Evolutionary conservation across 2,329 filamentous ascomycete genomes (phyloP), one percentile per base, ranked within the genome.

Genomic region (Lachnellula willkommii): DNA sequence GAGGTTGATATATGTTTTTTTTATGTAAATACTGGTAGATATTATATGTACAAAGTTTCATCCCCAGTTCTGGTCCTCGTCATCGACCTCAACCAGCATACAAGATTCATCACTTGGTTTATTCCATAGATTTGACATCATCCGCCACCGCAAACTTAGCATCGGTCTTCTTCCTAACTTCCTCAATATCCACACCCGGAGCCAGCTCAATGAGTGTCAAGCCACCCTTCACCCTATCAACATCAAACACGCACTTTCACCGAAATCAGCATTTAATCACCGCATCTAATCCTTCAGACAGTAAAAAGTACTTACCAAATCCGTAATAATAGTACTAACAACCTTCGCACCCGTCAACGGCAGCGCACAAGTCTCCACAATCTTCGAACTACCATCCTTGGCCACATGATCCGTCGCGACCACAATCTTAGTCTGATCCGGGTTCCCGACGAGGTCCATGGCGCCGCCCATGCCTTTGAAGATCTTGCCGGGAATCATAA

Each of bases 401-500:
- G 85, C 84, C 0, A 84, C 79, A 66, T 89, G 85, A 66, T 87
- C 85, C 2, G 84, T 88, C 0, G 84, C 81, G 3, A 88, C 84
- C 4, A 89, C 83, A 63, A 89, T 86, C 76, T 87, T 88, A 62
- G 85, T 89, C 65, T 79, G 77, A 63, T 86, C 82, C 0, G 85
- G 85, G 71, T 88, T 88, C 39, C 82, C 84, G 11, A 89, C 84
- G 7, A 89, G 73, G 68, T 89, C 85, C 85, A 89, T 89, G 17
- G 85, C 85, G 28, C 85, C 85, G 58, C 90, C 90, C 85, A 95
- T 94, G 17, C 90, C 90, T 78, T 94, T 94, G 73, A 91, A 84
- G 11, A 90, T 83, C 72, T 93, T 94, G 24, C 90, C 90, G 0
- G 90, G 90, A 60, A 95, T 88, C 87, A 94, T 94, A 77, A 90